Percentiles rank a stretch among this genome's conserved stretches.
phyloP scores from a whole-genome alignment of 345 rosid genomes.

The Gossypium australe region DNA sequence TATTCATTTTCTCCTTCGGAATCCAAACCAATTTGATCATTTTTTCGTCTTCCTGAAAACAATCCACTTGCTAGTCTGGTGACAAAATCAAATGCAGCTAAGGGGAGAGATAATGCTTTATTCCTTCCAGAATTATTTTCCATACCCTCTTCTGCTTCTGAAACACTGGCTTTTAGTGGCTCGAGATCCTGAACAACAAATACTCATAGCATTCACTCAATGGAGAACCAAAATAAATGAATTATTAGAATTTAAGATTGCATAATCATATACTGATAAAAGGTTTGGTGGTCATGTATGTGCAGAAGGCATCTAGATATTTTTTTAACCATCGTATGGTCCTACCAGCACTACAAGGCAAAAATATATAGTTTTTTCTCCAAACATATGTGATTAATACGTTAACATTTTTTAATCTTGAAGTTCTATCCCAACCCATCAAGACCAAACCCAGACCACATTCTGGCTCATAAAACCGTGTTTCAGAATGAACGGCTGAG shows the following conservation, averaged over 20 bases:
- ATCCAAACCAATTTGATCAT: slow-evolving; percentile 44
- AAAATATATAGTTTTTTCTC: background rate
- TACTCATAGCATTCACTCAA: slow-evolving; percentile 18
- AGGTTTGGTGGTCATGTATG: background rate
- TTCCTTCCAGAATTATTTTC: slow-evolving; percentile 55
- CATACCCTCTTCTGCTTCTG: slow-evolving; percentile 31
- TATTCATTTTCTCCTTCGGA: slow-evolving; percentile 39
- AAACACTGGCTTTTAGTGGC: slow-evolving; percentile 28
- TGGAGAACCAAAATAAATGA: slow-evolving; percentile 2
- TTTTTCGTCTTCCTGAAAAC: slow-evolving; percentile 59
- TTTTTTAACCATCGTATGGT: slow-evolving; percentile 3
- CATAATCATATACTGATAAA: background rate
- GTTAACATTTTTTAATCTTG: background rate
- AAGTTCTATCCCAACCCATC: background rate
- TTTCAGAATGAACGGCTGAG: background rate
- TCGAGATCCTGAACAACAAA: slow-evolving; percentile 47
- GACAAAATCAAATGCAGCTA: slow-evolving; percentile 3
- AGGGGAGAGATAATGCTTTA: slow-evolving; percentile 51
- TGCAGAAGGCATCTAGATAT: slow-evolving; percentile 3
- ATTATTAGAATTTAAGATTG: background rate
- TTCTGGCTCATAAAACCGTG: slow-evolving; percentile 5
- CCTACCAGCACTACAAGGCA: background rate
- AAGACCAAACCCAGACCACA: background rate
- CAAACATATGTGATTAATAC: background rate
- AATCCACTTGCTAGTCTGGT: slow-evolving; percentile 4